A percentile compares a stretch with the other conserved stretches of the same genome.
These are phyloP conservation scores for Telfairia occidentalis DNA, from an alignment of 331 rosid genomes.

Conservation along the genomic window DNA sequence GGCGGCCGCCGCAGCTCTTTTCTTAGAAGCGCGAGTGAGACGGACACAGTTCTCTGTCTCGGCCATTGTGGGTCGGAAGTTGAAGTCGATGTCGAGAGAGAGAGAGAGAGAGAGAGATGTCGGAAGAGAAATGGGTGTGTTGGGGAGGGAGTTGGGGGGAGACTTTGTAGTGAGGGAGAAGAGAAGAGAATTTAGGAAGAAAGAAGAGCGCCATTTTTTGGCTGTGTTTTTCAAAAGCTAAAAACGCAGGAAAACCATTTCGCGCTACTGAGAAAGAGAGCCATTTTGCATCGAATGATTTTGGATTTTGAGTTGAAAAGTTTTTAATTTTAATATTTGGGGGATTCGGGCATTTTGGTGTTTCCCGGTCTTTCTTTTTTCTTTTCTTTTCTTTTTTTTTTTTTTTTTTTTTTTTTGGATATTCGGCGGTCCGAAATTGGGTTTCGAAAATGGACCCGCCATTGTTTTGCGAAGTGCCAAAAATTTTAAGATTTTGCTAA, in stretches of 20 bases:
- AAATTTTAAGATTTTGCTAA: not conserved
- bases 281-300: not conserved
- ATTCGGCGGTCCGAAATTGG: not conserved
- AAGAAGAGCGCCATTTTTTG: conserved; percentile 8
- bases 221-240: not conserved
- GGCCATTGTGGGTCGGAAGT: not conserved
- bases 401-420: not conserved
- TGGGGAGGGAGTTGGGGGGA: not conserved
- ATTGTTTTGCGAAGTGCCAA: not conserved
- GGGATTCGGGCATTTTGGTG: not conserved
- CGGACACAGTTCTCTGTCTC: conserved; percentile 19
- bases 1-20: conserved; percentile 41
- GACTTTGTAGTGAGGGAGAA: conserved; percentile 4
- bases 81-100: not conserved
- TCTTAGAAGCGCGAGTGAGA: conserved; percentile 51
- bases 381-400: not conserved
- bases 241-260: not conserved
- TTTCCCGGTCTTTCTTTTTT: not conserved
- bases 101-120: not conserved
- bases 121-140: not conserved
- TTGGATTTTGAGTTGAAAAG: not conserved
- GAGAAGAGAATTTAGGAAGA: not conserved
- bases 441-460: not conserved
- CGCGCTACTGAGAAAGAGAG: not conserved
- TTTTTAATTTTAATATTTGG: conserved; percentile 2